These are phyloP conservation scores for Botrytis paeoniae DNA, from an alignment of 2,329 filamentous ascomycete genomes.

Conservation along the genomic window DNA sequence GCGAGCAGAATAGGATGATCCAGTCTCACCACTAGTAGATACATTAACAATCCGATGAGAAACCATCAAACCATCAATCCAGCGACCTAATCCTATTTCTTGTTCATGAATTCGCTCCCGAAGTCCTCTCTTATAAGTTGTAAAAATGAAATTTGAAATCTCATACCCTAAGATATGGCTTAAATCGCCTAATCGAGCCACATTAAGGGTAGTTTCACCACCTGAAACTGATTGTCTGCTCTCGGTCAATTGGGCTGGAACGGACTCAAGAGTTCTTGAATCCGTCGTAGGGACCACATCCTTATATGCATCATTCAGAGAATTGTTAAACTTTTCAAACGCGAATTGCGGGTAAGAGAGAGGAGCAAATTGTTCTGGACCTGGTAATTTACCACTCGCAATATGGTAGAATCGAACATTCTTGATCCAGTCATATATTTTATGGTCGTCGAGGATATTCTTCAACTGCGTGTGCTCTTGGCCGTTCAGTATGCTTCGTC, in stretches of 20 bases:
- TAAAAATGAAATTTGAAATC: accelerated
- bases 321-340: slow-evolving; percentile 38
- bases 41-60: not conserved
- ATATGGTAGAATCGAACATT: slow-evolving; percentile 47
- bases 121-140: not conserved
- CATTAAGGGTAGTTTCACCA: too few species aligned
- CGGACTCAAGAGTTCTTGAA: not conserved
- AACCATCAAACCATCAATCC: too few species aligned
- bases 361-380: slow-evolving; percentile 47
- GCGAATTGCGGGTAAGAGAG: slow-evolving; percentile 47
- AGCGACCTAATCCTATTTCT: not conserved
- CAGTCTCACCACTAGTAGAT: not conserved
- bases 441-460: slow-evolving; percentile 55
- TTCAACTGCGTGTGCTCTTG: slow-evolving; percentile 56
- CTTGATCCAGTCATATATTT: slow-evolving; percentile 59
- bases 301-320: not conserved
- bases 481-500: slow-evolving; percentile 30
- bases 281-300: too few species aligned
- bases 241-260: not conserved
- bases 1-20: not conserved
- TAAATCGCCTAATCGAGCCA: not conserved
- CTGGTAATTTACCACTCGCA: slow-evolving; percentile 29
- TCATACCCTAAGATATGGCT: accelerated
- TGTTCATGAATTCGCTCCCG: not conserved
- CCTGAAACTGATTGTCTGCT: not conserved